Conservation (phyloP, 2,329 filamentous ascomycete genomes). For the Botrytis byssoidea region DNA sequence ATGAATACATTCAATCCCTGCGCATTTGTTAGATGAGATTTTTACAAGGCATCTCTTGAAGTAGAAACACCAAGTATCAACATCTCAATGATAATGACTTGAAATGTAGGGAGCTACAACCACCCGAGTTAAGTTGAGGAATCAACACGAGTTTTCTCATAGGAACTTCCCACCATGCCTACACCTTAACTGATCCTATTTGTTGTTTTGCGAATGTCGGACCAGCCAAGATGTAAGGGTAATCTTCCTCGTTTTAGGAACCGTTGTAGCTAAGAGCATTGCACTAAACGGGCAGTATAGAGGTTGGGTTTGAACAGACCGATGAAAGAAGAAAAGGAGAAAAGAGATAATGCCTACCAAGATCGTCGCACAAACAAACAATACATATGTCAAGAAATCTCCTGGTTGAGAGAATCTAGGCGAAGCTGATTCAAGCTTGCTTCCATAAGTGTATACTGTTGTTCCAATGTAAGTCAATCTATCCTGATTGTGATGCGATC, state of each 20-base stretch:
- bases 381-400: constrained; percentile 64
- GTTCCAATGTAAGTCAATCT: constrained; percentile 27
- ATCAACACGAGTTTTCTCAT: constrained; percentile 50
- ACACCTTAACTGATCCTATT: constrained; percentile 51
- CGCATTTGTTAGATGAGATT: constrained; percentile 36
- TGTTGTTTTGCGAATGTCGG: constrained; percentile 53
- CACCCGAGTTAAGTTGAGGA: constrained; percentile 39
- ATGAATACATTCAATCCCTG: constrained; percentile 55
- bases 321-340: constrained; percentile 19
- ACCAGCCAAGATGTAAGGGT: constrained; percentile 53
- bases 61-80: constrained; percentile 24
- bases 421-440: constrained; percentile 59
- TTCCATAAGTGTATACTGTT: constrained; percentile 64
- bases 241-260: constrained; percentile 62
- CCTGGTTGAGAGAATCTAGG: constrained; percentile 60
- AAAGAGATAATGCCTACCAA: constrained; percentile 53
- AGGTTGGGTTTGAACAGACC: constrained; percentile 50
- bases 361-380: constrained; percentile 61
- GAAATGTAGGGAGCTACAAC: constrained; percentile 42
- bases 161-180: constrained; percentile 56
- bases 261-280: constrained; percentile 51
- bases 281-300: constrained; percentile 59
- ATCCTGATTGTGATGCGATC: constrained; percentile 20
- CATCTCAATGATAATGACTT: constrained; percentile 22
- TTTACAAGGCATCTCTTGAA: constrained; percentile 23